Evolutionary conservation across 306 rosid species (phyloP).

Genomic region (Arachis stenosperma): DNA sequence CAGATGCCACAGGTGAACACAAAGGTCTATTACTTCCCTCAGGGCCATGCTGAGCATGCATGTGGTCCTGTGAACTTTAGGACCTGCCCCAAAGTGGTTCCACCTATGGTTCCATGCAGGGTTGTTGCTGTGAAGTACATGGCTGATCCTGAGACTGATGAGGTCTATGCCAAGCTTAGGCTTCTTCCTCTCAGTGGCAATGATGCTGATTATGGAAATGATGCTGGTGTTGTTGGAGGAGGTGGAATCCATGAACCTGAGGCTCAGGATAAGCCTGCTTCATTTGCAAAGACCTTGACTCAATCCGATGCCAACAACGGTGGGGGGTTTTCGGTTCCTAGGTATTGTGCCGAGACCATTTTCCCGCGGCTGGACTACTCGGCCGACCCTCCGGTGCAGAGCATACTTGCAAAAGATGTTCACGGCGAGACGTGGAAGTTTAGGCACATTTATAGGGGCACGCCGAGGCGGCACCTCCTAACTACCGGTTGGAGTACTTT

Average conservation of each 20-base stretch:
- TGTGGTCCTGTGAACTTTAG: slow-evolving; percentile 70
- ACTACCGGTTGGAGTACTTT: slow-evolving; percentile 98
- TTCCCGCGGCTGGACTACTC: slow-evolving; percentile 86
- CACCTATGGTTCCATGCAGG: slow-evolving; percentile 68
- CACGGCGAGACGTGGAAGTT: slow-evolving; percentile 94
- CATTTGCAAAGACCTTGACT: slow-evolving; percentile 87
- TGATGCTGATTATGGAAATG: slow-evolving; percentile 50
- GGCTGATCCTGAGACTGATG: slow-evolving; percentile 92
- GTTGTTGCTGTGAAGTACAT: slow-evolving; percentile 65
- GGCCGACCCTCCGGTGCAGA: slow-evolving; percentile 84
- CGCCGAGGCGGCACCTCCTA: slow-evolving; percentile 91
- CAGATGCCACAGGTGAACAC: slow-evolving; percentile 82
- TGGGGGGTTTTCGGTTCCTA: slow-evolving; percentile 93
- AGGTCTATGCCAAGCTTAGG: slow-evolving; percentile 71
- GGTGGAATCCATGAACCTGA: slow-evolving; percentile 61
- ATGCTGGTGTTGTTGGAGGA: slow-evolving; percentile 28
- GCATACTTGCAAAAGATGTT: slow-evolving; percentile 83
- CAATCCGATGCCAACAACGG: slow-evolving; percentile 99
- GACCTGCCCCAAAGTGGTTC: slow-evolving; percentile 53
- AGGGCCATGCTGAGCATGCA: slow-evolving; percentile 92
- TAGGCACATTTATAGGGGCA: slow-evolving; percentile 91
- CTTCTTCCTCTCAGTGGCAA: slow-evolving; percentile 53
- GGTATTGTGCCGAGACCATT: slow-evolving; percentile 90
- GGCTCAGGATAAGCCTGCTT: slow-evolving; percentile 65
- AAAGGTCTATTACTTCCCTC: slow-evolving; percentile 83